Evolutionary conservation across 2,329 filamentous ascomycete species (phyloP).

Genomic region (Davidsoniella eucalypti): DNA sequence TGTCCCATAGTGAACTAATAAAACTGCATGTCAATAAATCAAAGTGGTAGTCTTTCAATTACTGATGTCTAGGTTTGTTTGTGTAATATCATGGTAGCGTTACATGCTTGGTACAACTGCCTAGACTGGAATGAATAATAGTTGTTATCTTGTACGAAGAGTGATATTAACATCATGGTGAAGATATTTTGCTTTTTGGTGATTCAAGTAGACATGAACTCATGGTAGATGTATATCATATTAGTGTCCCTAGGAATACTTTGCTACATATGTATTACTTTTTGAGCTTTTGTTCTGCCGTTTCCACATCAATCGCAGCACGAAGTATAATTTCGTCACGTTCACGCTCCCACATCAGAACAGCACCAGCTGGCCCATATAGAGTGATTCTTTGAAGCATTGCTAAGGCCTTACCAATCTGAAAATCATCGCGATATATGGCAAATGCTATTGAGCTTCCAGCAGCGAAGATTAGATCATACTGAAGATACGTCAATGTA

Average conservation of each 20-base stretch:
- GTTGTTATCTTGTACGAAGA: no score
- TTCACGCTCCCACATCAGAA: conserved; percentile 9
- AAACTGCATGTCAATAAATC: no score
- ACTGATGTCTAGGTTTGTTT: no score
- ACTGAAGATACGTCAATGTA: conserved; percentile 14
- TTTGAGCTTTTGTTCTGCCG: conserved; percentile 8
- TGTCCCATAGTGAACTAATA: no score
- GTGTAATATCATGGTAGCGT: no score
- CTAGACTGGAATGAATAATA: no score
- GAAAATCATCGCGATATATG: conserved; percentile 1
- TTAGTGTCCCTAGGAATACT: background rate
- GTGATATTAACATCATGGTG: no score
- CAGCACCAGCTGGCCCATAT: conserved; percentile 10
- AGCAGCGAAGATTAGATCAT: conserved; percentile 15
- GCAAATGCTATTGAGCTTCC: conserved; percentile 7
- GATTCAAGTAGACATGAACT: no score
- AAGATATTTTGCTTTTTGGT: no score
- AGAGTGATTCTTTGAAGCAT: conserved; percentile 4
- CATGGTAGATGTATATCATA: no score
- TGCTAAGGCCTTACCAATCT: background rate
- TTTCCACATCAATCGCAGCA: conserved; percentile 8
- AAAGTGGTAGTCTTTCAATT: no score
- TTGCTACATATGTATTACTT: background rate
- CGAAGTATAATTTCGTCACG: conserved; percentile 7
- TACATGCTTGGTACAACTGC: no score